These are phyloP conservation scores for Tylopilus sp. DNA, from an alignment of 768 basidiomycete species.

Conservation along the genomic window DNA sequence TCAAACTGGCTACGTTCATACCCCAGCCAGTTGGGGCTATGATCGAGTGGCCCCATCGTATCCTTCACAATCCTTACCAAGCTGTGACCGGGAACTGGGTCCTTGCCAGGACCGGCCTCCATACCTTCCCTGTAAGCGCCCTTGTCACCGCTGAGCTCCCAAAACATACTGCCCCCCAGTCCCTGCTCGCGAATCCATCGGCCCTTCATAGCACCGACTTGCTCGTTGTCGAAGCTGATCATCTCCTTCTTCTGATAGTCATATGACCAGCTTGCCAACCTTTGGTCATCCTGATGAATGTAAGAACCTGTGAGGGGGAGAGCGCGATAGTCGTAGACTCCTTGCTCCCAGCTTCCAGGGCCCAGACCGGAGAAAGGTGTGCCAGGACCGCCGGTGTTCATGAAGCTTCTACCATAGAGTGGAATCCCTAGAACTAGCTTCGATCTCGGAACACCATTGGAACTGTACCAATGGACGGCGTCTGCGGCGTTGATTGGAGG, in stretches of 20 bases:
- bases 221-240: constrained; percentile 77
- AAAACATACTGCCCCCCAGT: constrained; percentile 91
- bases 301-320: constrained; percentile 76
- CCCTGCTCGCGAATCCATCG: constrained; percentile 73
- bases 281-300: constrained; percentile 59
- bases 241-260: constrained; percentile 72
- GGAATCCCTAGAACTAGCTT: constrained; percentile 92
- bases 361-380: constrained; percentile 78
- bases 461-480: constrained; percentile 67
- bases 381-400: constrained; percentile 81
- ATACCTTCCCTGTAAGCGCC: constrained; percentile 61
- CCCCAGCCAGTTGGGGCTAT: constrained; percentile 72
- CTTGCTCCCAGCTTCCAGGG: constrained; percentile 85
- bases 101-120: constrained; percentile 74
- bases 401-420: constrained; percentile 90
- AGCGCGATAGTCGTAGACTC: constrained; percentile 90
- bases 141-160: constrained; percentile 91
- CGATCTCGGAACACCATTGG: constrained; percentile 64
- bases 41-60: constrained; percentile 73
- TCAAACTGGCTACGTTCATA: constrained; percentile 79
- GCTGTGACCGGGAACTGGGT: constrained; percentile 63
- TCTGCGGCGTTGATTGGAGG: constrained; percentile 59
- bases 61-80: constrained; percentile 73
- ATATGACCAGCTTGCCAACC: constrained; percentile 81
- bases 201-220: constrained; percentile 70